Conservation (phyloP, 495 filamentous ascomycete species). For the Daldinia caldariorum region DNA sequence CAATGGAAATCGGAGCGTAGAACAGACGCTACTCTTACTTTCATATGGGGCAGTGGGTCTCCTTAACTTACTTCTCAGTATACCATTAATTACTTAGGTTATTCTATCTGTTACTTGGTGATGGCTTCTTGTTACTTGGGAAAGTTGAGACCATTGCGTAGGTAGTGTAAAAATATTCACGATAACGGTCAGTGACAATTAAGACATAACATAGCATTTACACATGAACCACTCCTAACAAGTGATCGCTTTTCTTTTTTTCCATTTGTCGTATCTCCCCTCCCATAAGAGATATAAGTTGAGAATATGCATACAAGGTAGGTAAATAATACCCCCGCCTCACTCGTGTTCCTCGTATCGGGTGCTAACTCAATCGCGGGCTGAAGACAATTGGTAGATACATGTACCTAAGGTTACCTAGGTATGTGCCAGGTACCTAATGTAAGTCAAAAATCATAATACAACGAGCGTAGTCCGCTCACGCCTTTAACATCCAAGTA, state of each 20-base stretch:
- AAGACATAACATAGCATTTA: not conserved
- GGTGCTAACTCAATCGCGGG: not conserved
- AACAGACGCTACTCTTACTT: not conserved
- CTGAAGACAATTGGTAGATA: not conserved
- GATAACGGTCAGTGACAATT: slow-evolving; percentile 18
- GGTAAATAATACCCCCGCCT: not conserved
- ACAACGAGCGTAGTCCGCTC: not conserved
- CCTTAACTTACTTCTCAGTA: not conserved
- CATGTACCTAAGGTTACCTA: too few relatives aligned
- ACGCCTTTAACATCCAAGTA: not conserved
- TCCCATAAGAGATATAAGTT: not conserved
- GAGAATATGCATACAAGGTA: not conserved
- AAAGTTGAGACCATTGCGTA: not conserved
- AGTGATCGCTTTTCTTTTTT: not conserved
- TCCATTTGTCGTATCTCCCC: not conserved
- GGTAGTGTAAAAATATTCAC: slow-evolving; percentile 8
- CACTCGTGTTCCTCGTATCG: not conserved
- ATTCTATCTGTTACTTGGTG: not conserved
- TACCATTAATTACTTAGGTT: not conserved
- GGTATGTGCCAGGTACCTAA: too few relatives aligned
- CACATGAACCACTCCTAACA: not conserved
- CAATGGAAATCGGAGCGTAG: slow-evolving; percentile 17
- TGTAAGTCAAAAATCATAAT: not conserved
- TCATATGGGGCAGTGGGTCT: not conserved
- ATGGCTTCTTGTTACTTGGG: not conserved